Evolutionary conservation across 2,329 filamentous ascomycete species (phyloP).

Genomic region (Coniochaeta sp.): DNA sequence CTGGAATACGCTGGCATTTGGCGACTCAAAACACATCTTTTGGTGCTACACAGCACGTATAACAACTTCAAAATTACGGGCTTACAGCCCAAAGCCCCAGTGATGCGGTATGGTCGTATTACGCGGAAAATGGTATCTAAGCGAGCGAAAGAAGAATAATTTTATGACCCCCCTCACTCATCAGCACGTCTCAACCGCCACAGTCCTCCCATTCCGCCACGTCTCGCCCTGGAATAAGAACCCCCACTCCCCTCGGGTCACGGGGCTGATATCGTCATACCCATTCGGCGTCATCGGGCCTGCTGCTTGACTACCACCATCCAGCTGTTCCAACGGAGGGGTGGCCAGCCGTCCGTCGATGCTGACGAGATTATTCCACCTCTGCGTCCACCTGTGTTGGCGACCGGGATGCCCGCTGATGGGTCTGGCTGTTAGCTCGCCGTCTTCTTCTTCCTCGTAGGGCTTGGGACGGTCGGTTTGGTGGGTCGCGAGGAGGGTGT

Average conservation of each 20-base stretch:
- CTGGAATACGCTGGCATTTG: too few relatives aligned
- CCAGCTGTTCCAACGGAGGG: slow-evolving; percentile 4
- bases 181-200: slow-evolving; percentile 42
- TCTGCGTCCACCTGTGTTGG: not conserved
- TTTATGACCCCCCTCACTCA: not conserved
- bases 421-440: slow-evolving; percentile 16
- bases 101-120: too few relatives aligned
- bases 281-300: slow-evolving; percentile 51
- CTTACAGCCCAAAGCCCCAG: too few relatives aligned
- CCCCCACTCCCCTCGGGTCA: slow-evolving; percentile 56
- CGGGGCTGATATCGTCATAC: slow-evolving; percentile 56
- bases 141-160: slow-evolving; percentile 6
- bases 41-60: too few relatives aligned
- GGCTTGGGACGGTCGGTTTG: not conserved
- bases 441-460: slow-evolving; percentile 10
- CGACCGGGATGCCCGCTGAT: slow-evolving; percentile 7
- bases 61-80: too few relatives aligned
- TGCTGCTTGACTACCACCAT: slow-evolving; percentile 21
- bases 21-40: too few relatives aligned
- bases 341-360: slow-evolving; percentile 4
- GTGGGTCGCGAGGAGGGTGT: not conserved
- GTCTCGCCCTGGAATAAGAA: slow-evolving; percentile 45
- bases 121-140: slow-evolving; percentile 6
- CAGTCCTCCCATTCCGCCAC: slow-evolving; percentile 31
- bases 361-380: slow-evolving; percentile 2